A percentile compares a stretch with the other conserved stretches of the same genome.
These are phyloP conservation scores for Hypocreales sp. DNA, from an alignment of 2,329 filamentous ascomycete species.

Conservation along the genomic window DNA sequence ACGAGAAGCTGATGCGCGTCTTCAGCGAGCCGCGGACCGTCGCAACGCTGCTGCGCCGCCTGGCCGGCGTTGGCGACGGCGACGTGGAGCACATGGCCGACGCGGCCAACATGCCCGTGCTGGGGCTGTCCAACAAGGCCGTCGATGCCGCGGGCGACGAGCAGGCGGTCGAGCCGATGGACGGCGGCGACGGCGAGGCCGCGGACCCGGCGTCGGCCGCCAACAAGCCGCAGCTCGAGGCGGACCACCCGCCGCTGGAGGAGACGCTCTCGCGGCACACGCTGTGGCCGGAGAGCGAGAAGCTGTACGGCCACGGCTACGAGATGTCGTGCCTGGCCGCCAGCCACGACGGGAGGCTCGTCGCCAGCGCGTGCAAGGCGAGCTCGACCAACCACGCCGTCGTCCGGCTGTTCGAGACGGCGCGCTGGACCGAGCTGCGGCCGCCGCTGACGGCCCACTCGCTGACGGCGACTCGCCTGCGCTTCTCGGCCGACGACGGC, in stretches of 20 bases:
- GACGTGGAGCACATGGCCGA: constrained; percentile 48
- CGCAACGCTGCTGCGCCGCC: constrained; percentile 52
- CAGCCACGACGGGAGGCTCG: constrained; percentile 55
- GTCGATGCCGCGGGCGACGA: constrained; percentile 44
- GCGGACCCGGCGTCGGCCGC: constrained; percentile 39
- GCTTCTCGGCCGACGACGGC: constrained; percentile 61
- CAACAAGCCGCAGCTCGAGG: constrained; percentile 45
- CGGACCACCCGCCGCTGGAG: constrained; percentile 67
- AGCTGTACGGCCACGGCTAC: constrained; percentile 94
- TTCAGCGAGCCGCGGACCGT: constrained; percentile 82
- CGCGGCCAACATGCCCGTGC: constrained; percentile 84
- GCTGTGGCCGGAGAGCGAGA: constrained; percentile 90
- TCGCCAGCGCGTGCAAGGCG: constrained; percentile 88
- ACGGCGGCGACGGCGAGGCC: constrained; percentile 35
- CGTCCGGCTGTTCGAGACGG: constrained; percentile 78
- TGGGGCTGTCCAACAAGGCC: constrained; percentile 93
- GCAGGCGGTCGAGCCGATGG: constrained; percentile 24
- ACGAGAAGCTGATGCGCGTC: constrained; percentile 94
- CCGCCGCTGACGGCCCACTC: constrained; percentile 75
- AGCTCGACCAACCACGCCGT: constrained; percentile 90
- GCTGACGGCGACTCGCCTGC: constrained; percentile 68
- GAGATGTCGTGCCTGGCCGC: constrained; percentile 82
- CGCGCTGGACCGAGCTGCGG: constrained; percentile 72
- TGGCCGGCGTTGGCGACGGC: constrained; percentile 42
- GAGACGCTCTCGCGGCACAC: constrained; percentile 82